Evolutionary conservation across 768 basidiomycete species (phyloP).

Genomic region (Auricularia auricula-judae): DNA sequence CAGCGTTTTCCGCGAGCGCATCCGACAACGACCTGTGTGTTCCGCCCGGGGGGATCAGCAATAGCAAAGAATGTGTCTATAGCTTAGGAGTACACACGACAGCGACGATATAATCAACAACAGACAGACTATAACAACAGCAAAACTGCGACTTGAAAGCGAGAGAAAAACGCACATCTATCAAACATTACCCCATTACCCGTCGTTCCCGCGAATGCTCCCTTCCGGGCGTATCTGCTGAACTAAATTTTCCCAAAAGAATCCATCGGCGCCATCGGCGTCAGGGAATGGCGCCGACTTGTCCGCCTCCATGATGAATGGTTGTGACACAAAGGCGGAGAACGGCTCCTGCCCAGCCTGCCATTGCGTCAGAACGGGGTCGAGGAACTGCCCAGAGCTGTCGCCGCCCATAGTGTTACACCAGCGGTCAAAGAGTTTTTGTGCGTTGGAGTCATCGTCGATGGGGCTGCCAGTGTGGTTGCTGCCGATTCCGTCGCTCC

Average conservation of each 20-base stretch:
- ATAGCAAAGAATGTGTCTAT: neutral
- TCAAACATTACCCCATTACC: neutral
- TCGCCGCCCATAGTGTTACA: constrained; percentile 36
- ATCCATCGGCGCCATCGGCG: constrained; percentile 61
- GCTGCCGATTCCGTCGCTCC: constrained; percentile 39
- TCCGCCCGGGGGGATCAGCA: neutral
- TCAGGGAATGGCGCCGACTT: constrained; percentile 18
- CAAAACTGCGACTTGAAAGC: neutral
- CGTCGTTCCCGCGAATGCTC: neutral
- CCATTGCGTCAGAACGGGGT: constrained; percentile 42
- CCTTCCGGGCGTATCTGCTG: constrained; percentile 28
- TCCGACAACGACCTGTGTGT: no score
- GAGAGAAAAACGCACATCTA: neutral
- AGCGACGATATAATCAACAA: neutral
- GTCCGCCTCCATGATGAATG: constrained; percentile 4
- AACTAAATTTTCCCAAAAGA: constrained; percentile 74
- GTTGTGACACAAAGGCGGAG: neutral
- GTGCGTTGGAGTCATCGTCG: constrained; percentile 68
- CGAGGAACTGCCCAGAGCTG: constrained; percentile 5
- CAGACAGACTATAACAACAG: neutral
- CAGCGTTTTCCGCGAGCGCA: no score
- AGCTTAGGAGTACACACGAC: neutral
- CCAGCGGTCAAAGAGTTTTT: constrained; percentile 76
- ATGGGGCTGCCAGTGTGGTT: constrained; percentile 54
- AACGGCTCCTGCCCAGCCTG: constrained; percentile 41